Evolutionary conservation across 1,284 basidiomycete genomes (phyloP).

Genomic region (Sporisorium iseilematis-ciliati): DNA sequence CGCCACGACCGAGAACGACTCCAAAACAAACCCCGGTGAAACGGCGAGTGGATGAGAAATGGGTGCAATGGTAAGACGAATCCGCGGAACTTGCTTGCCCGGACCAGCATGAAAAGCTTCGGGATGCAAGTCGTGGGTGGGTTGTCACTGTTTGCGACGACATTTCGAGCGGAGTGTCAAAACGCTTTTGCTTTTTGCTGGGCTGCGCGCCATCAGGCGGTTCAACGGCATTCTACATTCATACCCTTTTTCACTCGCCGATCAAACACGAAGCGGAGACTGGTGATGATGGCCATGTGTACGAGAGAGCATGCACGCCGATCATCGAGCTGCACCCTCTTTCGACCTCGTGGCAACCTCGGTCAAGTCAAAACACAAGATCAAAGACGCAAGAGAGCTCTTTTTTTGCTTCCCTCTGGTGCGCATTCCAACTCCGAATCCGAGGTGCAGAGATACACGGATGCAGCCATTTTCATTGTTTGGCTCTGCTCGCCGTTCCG

Average conservation of each 20-base stretch:
- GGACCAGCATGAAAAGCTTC: slow-evolving; percentile 10
- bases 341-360: slow-evolving; percentile 4
- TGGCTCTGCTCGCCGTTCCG: neutral
- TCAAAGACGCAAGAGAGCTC: neutral
- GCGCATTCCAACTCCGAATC: neutral
- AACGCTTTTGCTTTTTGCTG: neutral
- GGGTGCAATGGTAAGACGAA: neutral
- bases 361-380: neutral
- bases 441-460: neutral
- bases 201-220: slow-evolving; percentile 5
- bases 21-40: too few relatives aligned
- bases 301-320: neutral
- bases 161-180: slow-evolving; percentile 33
- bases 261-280: too few relatives aligned
- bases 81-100: neutral
- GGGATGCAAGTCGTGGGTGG: slow-evolving; percentile 11
- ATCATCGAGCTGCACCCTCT: neutral
- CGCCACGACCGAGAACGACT: neutral
- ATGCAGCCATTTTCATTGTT: too few relatives aligned
- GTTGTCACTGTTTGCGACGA: slow-evolving; percentile 28
- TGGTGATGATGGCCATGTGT: too few relatives aligned
- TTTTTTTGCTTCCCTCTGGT: neutral
- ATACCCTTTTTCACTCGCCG: neutral
- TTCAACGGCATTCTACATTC: slow-evolving; percentile 5
- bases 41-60: neutral